phyloP scores from a whole-genome alignment of 257 asterid genomes.

The Nicotiana sylvestris region DNA sequence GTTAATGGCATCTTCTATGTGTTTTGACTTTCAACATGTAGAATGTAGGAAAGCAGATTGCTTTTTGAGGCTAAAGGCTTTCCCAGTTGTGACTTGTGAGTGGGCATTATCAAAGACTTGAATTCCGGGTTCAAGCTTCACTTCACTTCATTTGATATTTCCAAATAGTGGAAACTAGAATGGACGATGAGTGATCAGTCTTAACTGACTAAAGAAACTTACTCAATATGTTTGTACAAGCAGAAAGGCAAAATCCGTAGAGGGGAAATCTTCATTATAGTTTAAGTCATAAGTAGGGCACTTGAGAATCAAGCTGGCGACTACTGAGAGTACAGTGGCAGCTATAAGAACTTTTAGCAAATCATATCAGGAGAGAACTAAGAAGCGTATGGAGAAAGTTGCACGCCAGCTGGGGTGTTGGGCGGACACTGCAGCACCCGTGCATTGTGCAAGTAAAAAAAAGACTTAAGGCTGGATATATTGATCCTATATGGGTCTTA shows the following conservation, averaged over 20 bases:
- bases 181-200: neutral
- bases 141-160: neutral
- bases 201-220: neutral
- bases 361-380: neutral
- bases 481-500: neutral
- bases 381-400: neutral
- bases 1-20: neutral
- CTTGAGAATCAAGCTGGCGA: neutral
- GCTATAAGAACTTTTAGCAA: neutral
- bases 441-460: neutral
- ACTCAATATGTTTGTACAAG: neutral
- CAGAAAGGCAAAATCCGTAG: neutral
- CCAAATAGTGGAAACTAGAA: neutral
- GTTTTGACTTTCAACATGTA: neutral
- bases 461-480: neutral
- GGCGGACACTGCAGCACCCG: neutral
- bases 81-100: neutral
- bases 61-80: neutral
- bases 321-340: constrained; percentile 2
- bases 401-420: neutral
- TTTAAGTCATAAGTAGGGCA: neutral
- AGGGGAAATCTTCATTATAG: neutral
- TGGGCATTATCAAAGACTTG: constrained; percentile 2
- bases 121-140: neutral
- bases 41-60: neutral